Base-by-base conservation (phyloP, 257 asterid species). In the Parsonsia alboflavescens region DNA sequence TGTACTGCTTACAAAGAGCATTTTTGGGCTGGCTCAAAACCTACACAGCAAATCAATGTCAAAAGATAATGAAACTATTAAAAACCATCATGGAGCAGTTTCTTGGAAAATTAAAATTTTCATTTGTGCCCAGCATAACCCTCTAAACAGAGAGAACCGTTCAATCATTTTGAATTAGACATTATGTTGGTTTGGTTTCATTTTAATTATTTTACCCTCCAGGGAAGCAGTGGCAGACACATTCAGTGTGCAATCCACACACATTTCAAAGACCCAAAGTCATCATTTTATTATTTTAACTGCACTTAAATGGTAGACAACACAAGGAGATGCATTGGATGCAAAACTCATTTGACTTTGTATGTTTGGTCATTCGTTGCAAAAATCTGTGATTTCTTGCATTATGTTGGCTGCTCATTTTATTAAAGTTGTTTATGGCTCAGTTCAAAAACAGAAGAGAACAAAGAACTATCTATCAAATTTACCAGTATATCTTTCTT, bases 1-100 rank as follows among this genome's bases (percentile, higher is more conserved):
- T 89, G 89, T 91, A 93, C 80, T 93, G 98, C 82, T 93, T 93
- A 81, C 91, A 90, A 6, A 93, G 89, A 75, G 98, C 97, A 86
- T 91, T 93, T 85, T 80, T 93, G 10, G 98, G 97, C 87, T 89
- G 85, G 5, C 82, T 84, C 68, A 93, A 97, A 80, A 93, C 98
- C 98, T 91, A 74, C 63, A 83, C 46, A 71, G 68, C 68, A 63
- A 84, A 76, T 66, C 59, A 72, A 33, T 36, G 28, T 54, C 67
- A 66, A 62, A 72, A 26, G 72, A 57, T 42, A 54, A 59, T 50
- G 72, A 9, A 64, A 53, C 1, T 21, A 53, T 8, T 13, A 26
- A 49, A 24, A 70, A 28, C 15, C 0, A 59, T 44, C 42, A 49
- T 7, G 24, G 1, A 49, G 30, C 30, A 70, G 61, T 24, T 49